Evolutionary conservation across 177 flowering plant species (phyloP), one percentile per base, ranked within the genome.

Genomic region (Vitis hybrid): DNA sequence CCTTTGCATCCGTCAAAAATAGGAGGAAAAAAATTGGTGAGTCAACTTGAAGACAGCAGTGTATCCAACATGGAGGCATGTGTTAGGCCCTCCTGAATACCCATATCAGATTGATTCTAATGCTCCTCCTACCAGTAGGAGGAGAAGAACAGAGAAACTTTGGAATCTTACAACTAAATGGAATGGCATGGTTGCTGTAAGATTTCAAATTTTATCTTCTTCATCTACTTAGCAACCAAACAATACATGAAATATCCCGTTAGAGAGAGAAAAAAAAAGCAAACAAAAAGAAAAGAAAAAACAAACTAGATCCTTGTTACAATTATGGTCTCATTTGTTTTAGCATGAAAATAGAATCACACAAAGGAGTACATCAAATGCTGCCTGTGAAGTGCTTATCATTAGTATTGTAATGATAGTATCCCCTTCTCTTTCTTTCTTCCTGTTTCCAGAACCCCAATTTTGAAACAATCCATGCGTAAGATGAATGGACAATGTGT

Each of bases 1-100:
- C 72, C 65, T 26, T 60, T 29, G 39, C 63, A 64, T 67, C 26
- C 45, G 74, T 49, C 45, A 66, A 33, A 39, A 64, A 51, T 48
- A 13, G 21, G 31, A 11, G 16, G 7, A 18, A 3, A 29, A 69
- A 48, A 55, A 64, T 60, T n/a, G 6, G 6, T 56, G 55, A 71
- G 2, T 19, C n/a, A 29, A 13, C 21, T 29, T 9, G 22, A 45
- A 12, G 22, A 51, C 39, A 15, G 19, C n/a, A 62, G 21, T 5
- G 12, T 2, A 15, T 53, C 2, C 45, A 14, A 39, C 19, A 33
- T 15, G 18, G 15, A 45, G 3, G 12, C 10, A 39, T 39, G 45
- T 62, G n/a, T 33, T 48, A 3, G 9, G 0, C 21, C 64, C 51
- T 5, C 11, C 1, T 29, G 33, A 61, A 61, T 14, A 7, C 7